A percentile compares a stretch with the other conserved stretches of the same genome.
Conservation (phyloP, 345 rosid genomes). For the Camelina sativa region DNA sequence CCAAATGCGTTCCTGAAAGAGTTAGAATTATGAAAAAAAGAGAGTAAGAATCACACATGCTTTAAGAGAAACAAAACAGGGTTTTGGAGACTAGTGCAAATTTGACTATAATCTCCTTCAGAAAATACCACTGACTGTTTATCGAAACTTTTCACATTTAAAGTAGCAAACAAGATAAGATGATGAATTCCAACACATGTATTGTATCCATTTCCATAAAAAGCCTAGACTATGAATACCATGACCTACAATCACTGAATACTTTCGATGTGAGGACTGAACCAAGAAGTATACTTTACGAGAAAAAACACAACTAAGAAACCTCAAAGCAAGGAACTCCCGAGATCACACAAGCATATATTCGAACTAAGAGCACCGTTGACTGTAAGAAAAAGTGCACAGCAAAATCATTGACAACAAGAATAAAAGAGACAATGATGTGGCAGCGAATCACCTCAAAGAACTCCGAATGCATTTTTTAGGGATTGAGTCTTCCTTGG, state of each 20-base stretch:
- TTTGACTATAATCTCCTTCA: background rate
- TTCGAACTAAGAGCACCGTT: background rate
- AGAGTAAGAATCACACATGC: background rate
- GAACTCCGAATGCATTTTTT: constrained; percentile 72
- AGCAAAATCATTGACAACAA: background rate
- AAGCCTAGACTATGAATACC: background rate
- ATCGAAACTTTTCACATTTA: background rate
- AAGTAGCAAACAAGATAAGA: background rate
- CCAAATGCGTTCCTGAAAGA: constrained; percentile 83
- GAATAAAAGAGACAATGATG: constrained; percentile 15
- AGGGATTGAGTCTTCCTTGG: constrained; percentile 72
- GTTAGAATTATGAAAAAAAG: background rate
- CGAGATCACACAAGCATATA: background rate
- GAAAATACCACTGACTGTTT: background rate
- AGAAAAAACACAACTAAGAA: no score
- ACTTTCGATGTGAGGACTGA: background rate
- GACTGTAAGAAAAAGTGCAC: constrained; percentile 6
- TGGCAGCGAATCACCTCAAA: constrained; percentile 56
- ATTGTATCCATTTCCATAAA: background rate
- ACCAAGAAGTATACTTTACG: background rate
- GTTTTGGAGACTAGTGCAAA: background rate
- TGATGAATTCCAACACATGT: no score
- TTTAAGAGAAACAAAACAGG: constrained; percentile 4
- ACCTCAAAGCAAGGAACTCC: no score
- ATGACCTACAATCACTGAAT: background rate